Conservation (phyloP, 2,329 filamentous ascomycete genomes). For the Aureobasidium vineae region DNA sequence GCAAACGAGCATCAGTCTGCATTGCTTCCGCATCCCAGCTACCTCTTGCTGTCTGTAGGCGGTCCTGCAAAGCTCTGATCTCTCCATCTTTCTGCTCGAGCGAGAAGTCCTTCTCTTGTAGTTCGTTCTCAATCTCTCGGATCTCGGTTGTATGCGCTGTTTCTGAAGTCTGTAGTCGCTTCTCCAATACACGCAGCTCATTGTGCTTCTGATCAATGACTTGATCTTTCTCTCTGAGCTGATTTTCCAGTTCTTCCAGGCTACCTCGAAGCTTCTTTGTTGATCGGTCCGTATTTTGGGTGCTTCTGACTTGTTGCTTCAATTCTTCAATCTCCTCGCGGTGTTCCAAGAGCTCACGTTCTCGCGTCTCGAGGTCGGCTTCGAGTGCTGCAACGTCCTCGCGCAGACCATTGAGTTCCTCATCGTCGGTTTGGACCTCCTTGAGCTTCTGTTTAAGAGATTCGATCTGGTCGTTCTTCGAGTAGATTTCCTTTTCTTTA, state of each 20-base stretch:
- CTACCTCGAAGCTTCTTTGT: slow-evolving; percentile 42
- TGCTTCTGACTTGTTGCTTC: slow-evolving; percentile 22
- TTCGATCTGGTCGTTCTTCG: slow-evolving; percentile 53
- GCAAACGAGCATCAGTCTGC: slow-evolving; percentile 39
- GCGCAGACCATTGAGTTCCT: slow-evolving; percentile 60
- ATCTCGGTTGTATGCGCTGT: slow-evolving; percentile 33
- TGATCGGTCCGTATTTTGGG: slow-evolving; percentile 39
- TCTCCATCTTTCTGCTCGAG: slow-evolving; percentile 42
- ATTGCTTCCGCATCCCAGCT: slow-evolving; percentile 43
- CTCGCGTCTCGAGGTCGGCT: slow-evolving; percentile 50
- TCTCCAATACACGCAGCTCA: slow-evolving; percentile 37
- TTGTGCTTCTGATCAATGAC: slow-evolving; percentile 39
- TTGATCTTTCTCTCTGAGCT: slow-evolving; percentile 39
- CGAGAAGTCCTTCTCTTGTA: slow-evolving; percentile 60
- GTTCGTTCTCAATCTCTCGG: slow-evolving; percentile 42
- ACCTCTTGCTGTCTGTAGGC: slow-evolving; percentile 40
- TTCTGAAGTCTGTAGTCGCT: slow-evolving; percentile 36
- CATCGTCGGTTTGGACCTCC: slow-evolving; percentile 33
- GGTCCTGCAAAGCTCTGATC: slow-evolving; percentile 39
- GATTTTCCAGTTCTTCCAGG: slow-evolving; percentile 37
- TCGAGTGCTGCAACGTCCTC: slow-evolving; percentile 54
- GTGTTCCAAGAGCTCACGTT: slow-evolving; percentile 45
- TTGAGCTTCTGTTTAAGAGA: slow-evolving; percentile 43
- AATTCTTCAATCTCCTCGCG: slow-evolving; percentile 28
- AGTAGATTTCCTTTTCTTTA: slow-evolving; percentile 46